These are phyloP conservation scores for Hyaloperonospora arabidopsidis DNA, from an alignment of 352 stramenopile genomes.

Conservation along the genomic window DNA sequence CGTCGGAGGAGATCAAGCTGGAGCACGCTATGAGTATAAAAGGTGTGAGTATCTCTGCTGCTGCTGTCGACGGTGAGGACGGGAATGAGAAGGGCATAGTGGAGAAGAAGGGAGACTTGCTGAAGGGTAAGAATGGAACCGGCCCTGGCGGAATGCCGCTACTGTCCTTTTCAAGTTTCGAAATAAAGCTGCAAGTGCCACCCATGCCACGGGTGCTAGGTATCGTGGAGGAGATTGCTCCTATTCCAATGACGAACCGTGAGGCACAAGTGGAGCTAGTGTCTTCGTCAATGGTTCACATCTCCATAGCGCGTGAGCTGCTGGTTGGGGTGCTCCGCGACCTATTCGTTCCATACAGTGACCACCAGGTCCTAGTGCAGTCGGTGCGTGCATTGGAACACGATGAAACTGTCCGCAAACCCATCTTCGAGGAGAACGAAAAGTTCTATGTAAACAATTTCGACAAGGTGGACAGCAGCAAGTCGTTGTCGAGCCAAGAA, in stretches of 20 bases:
- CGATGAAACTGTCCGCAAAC: conserved; percentile 33
- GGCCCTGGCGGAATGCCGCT: conserved; percentile 25
- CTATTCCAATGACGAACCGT: conserved; percentile 40
- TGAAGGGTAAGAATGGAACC: conserved; percentile 24
- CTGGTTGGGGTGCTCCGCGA: conserved; percentile 42
- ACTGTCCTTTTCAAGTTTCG: conserved; percentile 33
- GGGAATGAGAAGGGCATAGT: conserved; percentile 12
- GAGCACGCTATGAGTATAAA: conserved; percentile 42
- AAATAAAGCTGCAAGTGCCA: conserved; percentile 44
- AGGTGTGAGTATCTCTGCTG: conserved; percentile 37
- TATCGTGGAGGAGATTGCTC: conserved; percentile 49
- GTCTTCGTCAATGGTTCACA: conserved; percentile 30
- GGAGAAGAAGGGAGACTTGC: conserved; percentile 18
- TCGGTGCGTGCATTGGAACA: conserved; percentile 40
- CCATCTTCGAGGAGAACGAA: conserved; percentile 36
- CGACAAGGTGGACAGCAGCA: conserved; percentile 39
- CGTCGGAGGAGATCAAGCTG: conserved; percentile 44
- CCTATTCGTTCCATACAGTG: conserved; percentile 47
- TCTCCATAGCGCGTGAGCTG: conserved; percentile 38
- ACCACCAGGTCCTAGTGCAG: conserved; percentile 46
- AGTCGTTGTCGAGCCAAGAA: conserved; percentile 31
- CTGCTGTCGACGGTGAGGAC: conserved; percentile 21
- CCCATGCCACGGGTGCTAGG: conserved; percentile 47
- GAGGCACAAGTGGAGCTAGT: conserved; percentile 35
- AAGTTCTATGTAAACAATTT: conserved; percentile 48